Percentiles rank a stretch among this genome's conserved stretches.
These are phyloP conservation scores for Suhomyces emberorum DNA, from an alignment of 805 yeast species.

Conservation along the genomic window DNA sequence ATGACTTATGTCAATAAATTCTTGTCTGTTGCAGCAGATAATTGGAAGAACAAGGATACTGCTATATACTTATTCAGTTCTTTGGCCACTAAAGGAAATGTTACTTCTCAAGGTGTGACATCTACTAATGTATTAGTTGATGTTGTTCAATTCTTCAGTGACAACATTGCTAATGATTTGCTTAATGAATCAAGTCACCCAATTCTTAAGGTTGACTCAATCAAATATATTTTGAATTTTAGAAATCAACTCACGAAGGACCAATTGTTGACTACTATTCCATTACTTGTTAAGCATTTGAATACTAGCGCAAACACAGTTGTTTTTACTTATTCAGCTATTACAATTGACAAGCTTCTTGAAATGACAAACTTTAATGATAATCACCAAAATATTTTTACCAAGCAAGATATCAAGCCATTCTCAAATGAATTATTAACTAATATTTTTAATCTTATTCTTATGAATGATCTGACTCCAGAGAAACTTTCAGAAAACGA, in stretches of 20 bases:
- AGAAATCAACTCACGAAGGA: constrained; percentile 89
- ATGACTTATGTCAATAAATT: constrained; percentile 69
- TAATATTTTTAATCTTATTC: constrained; percentile 64
- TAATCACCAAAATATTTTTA: constrained; percentile 60
- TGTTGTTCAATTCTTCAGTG: constrained; percentile 79
- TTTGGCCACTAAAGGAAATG: constrained; percentile 84
- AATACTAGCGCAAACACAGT: constrained; percentile 56
- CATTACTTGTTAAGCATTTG: constrained; percentile 71
- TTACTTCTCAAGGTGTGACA: constrained; percentile 84
- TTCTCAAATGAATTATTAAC: constrained; percentile 56
- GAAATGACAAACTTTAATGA: constrained; percentile 61
- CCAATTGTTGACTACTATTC: constrained; percentile 76
- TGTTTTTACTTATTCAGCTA: constrained; percentile 89
- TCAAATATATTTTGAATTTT: constrained; percentile 83
- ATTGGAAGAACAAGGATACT: constrained; percentile 86
- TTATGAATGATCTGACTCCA: constrained; percentile 54
- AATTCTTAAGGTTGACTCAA: constrained; percentile 86
- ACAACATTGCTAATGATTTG: constrained; percentile 80
- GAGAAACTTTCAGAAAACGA: constrained; percentile 95
- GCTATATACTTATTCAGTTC: constrained; percentile 84
- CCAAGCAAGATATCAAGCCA: constrained; percentile 67
- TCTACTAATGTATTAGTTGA: constrained; percentile 82
- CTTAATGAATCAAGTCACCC: constrained; percentile 58
- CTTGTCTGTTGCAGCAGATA: constrained; percentile 38
- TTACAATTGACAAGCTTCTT: constrained; percentile 84